Evolutionary conservation across 768 basidiomycete genomes (phyloP), one percentile per base, ranked within the genome.

Genomic region (Russula compacta): DNA sequence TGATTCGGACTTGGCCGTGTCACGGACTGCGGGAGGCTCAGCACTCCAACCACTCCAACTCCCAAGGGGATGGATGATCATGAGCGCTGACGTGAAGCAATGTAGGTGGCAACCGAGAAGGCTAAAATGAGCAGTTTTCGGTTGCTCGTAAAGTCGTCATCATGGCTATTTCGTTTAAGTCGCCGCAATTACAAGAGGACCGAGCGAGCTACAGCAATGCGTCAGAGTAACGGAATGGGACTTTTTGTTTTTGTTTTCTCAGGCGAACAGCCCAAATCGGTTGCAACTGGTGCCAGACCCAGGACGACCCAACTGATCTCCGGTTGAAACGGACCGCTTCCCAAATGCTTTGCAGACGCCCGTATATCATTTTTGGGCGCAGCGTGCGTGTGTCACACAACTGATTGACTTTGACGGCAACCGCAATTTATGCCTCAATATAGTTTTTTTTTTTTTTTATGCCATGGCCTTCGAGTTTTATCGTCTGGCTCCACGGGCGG

Each of bases 21-120:
- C 24, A 9, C 40, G 7, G 7, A 40, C 40, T 40, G 53, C 19
- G 11, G 17, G 42, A 49, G n/a, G 40, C 40, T 40, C 38, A 60
- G 47, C 40, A 53, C n/a, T 21, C 49, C 40, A 50, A 32, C 12
- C n/a, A 49, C 29, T 19, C 47, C 49, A 56, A 44, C 42, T 56
- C 42, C 33, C 43, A 46, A 36, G 42, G 55, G 43, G 42, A 21
- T 35, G 59, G 21, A 51, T 50, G 49, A 24, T 19, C 6, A 38
- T 46, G 60, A 29, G 60, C 60, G 60, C 56, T 61, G 60, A 57
- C 36, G 21, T 24, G 55, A 51, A 44, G 56, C 60, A 44, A 52
- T 50, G 48, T 50, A 48, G 60, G n/a, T 43, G 48, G 60, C 44
- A 57, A 52, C 60, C 60, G 56, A 61, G 54, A 47, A 59, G 43